Evolutionary conservation across 2,329 filamentous ascomycete species (phyloP), one percentile per base, ranked within the genome.

Genomic region (Pochonia chlamydosporia): DNA sequence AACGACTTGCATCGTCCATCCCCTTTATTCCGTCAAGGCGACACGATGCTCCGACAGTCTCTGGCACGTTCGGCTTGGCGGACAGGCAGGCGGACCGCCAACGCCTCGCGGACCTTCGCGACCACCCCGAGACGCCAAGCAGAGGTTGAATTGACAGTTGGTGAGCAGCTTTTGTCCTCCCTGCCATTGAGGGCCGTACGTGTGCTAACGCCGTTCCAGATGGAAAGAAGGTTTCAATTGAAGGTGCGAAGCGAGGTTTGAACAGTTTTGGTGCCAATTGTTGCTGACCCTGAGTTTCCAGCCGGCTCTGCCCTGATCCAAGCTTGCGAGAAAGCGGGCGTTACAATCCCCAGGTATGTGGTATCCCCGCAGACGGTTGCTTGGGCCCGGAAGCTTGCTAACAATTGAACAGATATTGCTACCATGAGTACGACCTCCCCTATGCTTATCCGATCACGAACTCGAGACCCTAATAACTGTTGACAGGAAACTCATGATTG

Each of bases 261-360:
- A 51, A 25, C 43, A 46, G 53, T 36, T 42, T 49, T 47, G 45
- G 44, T 43, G 33, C 37, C 43, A 45, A 35, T 49, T 52, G 48
- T 58, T 56, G 52, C 65, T 76, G 62, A 76, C 65, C 47, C 50
- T 43, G 60, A 57, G 62, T 44, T 18, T 50, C 23, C 23, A 96
- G 92, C 92, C 72, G 92, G 92, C 57, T 93, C 93, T 60, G 92
- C 93, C 64, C 81, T 99, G 62, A 99, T 99, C 68, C 93, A 99
- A 76, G 93, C 93, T 65, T 99, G 93, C 76, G 93, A 99, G 74
- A 96, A 99, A 76, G 93, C 92, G 56, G 93, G 93, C 64, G 81
- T 78, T 56, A 93, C 87, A 53, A 79, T 97, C 63, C 92, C 92
- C 59, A 90, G 86, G 86, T 88, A 25, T 46, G 46, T 13, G 6